Evolutionary conservation across 164 flowering plant species (phyloP).

Genomic region (Dillenia suffruticosa): DNA sequence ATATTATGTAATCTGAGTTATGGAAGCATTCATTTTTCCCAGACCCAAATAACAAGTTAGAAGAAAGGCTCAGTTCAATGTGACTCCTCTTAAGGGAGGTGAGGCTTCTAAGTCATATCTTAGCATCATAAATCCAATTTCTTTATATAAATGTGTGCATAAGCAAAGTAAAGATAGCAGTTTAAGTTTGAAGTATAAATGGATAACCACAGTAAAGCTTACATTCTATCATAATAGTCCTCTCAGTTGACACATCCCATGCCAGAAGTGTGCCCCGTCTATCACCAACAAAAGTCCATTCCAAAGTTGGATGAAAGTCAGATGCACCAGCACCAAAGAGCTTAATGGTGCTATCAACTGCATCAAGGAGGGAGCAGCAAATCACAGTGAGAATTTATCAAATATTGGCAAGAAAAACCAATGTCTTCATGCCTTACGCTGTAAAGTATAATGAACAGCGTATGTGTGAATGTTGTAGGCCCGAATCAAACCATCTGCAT

Average conservation of each 20-base stretch:
- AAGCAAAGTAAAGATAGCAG: no score
- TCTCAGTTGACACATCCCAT: constrained; percentile 98
- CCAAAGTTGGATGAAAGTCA: constrained; percentile 94
- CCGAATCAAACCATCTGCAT: no score
- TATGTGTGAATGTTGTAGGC: no score
- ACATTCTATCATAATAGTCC: constrained; percentile 97
- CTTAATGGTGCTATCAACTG: constrained; percentile 92
- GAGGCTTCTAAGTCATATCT: no score
- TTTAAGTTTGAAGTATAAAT: background rate
- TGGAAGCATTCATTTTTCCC: no score
- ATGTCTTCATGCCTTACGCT: constrained; percentile 57
- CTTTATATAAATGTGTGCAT: no score
- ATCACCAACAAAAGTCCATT: constrained; percentile 98
- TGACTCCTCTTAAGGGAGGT: no score
- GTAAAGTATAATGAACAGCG: constrained; percentile 31
- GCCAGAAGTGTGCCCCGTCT: constrained; percentile 93
- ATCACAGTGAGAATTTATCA: background rate
- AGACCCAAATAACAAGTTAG: no score
- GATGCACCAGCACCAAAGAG: constrained; percentile 95
- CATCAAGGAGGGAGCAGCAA: constrained; percentile 14
- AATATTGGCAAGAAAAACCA: background rate
- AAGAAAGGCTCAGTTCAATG: no score
- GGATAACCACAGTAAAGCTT: constrained; percentile 23
- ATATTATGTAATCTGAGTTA: no score
- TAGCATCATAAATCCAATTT: no score